Evolutionary conservation across 2,329 filamentous ascomycete species (phyloP).

Genomic region (Calonectria montana): DNA sequence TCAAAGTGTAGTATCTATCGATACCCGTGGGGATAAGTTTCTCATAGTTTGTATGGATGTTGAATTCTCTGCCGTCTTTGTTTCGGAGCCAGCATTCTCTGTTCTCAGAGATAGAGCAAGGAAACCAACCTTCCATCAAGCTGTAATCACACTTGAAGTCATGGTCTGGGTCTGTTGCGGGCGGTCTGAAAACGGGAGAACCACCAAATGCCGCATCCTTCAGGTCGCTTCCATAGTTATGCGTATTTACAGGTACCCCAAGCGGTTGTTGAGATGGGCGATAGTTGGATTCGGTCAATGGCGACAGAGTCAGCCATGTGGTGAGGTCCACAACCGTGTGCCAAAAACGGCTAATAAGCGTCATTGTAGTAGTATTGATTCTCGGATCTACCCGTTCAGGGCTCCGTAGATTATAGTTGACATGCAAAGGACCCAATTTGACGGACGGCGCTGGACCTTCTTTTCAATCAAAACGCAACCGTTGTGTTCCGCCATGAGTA

Average conservation of each 20-base stretch:
- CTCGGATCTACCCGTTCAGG: not conserved
- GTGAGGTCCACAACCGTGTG: constrained; percentile 29
- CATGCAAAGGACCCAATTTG: too few species aligned
- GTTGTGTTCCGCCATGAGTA: not conserved
- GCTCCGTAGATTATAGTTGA: too few species aligned
- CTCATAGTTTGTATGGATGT: constrained; percentile 45
- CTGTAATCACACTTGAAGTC: constrained; percentile 42
- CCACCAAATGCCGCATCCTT: not conserved
- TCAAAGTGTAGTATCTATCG: constrained; percentile 34
- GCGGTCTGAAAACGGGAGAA: constrained; percentile 26
- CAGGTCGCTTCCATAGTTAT: not conserved
- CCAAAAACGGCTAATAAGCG: constrained; percentile 33
- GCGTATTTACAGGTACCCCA: constrained; percentile 3
- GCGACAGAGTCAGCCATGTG: constrained; percentile 36
- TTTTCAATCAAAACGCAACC: not conserved
- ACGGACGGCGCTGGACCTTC: not conserved
- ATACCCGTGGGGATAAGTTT: constrained; percentile 32
- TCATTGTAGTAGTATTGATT: constrained; percentile 22
- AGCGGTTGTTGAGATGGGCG: constrained; percentile 25
- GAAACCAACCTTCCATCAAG: constrained; percentile 36
- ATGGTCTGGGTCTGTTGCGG: constrained; percentile 14
- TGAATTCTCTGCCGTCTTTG: constrained; percentile 32
- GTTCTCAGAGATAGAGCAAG: constrained; percentile 39
- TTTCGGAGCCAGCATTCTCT: constrained; percentile 43
- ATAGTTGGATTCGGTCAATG: constrained; percentile 1